Evolutionary conservation across 2,329 filamentous ascomycete genomes (phyloP).

Genomic region (Pseudophaeomoniella oleicola): DNA sequence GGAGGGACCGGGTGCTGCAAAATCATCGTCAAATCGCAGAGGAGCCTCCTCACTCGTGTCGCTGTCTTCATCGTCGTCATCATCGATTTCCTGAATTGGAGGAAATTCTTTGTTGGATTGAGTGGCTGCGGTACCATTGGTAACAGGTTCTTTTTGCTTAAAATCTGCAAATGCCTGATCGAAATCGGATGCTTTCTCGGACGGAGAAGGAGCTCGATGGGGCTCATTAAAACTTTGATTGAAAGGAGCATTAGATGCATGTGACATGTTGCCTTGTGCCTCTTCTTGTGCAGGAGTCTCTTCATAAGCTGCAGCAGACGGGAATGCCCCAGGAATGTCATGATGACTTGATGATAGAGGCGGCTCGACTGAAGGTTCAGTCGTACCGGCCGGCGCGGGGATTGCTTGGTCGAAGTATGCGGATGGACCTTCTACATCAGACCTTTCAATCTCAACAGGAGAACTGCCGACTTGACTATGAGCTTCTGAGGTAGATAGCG

Average conservation of each 20-base stretch:
- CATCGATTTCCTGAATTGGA: constrained; percentile 74
- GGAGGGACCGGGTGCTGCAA: constrained; percentile 48
- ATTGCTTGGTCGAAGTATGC: neutral
- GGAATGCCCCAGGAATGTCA: constrained; percentile 37
- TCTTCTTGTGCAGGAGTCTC: constrained; percentile 8
- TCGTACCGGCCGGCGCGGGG: too few species aligned
- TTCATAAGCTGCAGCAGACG: constrained; percentile 22
- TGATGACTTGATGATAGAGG: constrained; percentile 4
- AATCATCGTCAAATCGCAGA: constrained; percentile 80
- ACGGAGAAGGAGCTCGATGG: constrained; percentile 27
- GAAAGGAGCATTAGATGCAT: constrained; percentile 24
- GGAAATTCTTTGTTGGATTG: constrained; percentile 60
- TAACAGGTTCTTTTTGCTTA: constrained; percentile 24
- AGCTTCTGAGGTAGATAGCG: constrained; percentile 18
- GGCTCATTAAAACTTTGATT: constrained; percentile 30
- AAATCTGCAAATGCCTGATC: constrained; percentile 31
- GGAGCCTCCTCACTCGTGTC: constrained; percentile 53
- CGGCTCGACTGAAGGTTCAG: neutral
- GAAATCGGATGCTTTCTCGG: constrained; percentile 31
- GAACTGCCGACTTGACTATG: constrained; percentile 1
- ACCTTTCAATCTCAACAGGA: constrained; percentile 1
- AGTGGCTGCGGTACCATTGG: constrained; percentile 15
- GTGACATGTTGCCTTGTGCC: constrained; percentile 9
- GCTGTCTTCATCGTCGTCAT: constrained; percentile 72
- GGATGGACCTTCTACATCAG: neutral